Conservation (phyloP, 2,329 filamentous ascomycete species). For the Emericellopsis cladophorae region DNA sequence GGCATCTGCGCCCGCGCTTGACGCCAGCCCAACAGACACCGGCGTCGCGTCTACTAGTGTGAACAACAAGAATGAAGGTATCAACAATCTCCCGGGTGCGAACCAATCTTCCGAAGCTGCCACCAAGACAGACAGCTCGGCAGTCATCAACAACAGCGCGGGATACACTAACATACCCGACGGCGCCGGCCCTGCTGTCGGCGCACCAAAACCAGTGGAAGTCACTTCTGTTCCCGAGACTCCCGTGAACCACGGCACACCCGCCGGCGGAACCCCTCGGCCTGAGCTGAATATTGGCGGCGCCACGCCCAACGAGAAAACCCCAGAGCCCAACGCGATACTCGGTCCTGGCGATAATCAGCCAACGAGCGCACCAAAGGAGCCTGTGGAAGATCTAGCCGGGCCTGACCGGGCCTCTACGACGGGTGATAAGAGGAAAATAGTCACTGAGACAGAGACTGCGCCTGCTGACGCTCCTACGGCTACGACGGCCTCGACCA, state of each 20-base stretch:
- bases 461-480: constrained; percentile 5
- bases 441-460: constrained; percentile 12
- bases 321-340: constrained; percentile 8
- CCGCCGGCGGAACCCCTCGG: constrained; percentile 19
- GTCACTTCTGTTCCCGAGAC: constrained; percentile 21
- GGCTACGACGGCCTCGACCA: constrained; percentile 5
- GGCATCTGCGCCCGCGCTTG: too few species aligned
- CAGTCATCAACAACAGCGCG: too few species aligned
- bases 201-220: constrained; percentile 19
- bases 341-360: neutral
- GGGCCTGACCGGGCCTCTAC: neutral
- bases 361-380: constrained; percentile 6
- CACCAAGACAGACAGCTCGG: too few species aligned
- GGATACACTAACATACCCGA: neutral
- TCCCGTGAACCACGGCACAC: constrained; percentile 19
- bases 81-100: too few species aligned
- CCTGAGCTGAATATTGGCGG: constrained; percentile 19
- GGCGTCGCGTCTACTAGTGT: too few species aligned
- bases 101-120: too few species aligned
- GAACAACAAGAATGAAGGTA: too few species aligned
- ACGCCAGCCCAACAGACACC: too few species aligned
- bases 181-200: neutral
- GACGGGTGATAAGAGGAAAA: constrained; percentile 25
- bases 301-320: constrained; percentile 8
- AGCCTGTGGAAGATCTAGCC: neutral